Percentiles rank a stretch among this genome's conserved stretches.
These are phyloP conservation scores for Kodamaea sp. DNA, from an alignment of 1,139 yeast genomes.

Conservation along the genomic window DNA sequence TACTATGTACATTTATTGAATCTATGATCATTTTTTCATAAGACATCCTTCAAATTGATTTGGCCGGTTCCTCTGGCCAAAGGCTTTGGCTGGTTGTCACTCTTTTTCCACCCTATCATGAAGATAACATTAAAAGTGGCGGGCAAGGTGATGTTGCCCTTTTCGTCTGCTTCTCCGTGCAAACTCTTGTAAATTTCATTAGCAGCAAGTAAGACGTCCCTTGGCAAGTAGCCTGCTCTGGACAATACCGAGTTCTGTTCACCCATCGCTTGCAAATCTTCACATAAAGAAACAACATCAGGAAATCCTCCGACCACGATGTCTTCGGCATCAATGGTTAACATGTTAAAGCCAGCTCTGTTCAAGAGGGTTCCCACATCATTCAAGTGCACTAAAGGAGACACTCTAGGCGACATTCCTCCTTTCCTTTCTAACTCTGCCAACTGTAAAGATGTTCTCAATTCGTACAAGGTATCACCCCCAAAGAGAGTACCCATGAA, in stretches of 20 bases:
- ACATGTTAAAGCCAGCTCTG: slow-evolving; percentile 74
- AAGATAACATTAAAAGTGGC: slow-evolving; percentile 74
- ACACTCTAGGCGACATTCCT: slow-evolving; percentile 76
- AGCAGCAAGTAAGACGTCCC: slow-evolving; percentile 72
- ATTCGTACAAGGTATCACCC: slow-evolving; percentile 80
- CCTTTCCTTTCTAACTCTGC: slow-evolving; percentile 82
- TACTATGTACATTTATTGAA: no score
- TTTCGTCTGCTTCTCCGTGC: slow-evolving; percentile 62
- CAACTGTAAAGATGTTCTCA: slow-evolving; percentile 75
- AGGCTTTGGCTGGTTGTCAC: slow-evolving; percentile 69
- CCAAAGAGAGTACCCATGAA: slow-evolving; percentile 84
- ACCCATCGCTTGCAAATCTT: slow-evolving; percentile 80
- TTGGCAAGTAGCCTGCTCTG: slow-evolving; percentile 55
- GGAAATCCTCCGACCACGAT: slow-evolving; percentile 80
- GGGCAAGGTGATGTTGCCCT: slow-evolving; percentile 49
- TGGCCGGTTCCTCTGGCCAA: slow-evolving; percentile 71
- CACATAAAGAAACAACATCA: slow-evolving; percentile 63
- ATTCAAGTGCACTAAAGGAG: slow-evolving; percentile 77
- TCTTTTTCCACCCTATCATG: slow-evolving; percentile 89
- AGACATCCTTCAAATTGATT: slow-evolving; percentile 64
- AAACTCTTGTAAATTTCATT: slow-evolving; percentile 71
- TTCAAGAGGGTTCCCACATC: slow-evolving; percentile 76
- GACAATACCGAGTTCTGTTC: slow-evolving; percentile 73
- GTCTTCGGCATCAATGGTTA: slow-evolving; percentile 85
- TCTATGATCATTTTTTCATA: slow-evolving; percentile 18